phyloP scores from a whole-genome alignment of 1,284 basidiomycete genomes.

The Athelia psychrophila region DNA sequence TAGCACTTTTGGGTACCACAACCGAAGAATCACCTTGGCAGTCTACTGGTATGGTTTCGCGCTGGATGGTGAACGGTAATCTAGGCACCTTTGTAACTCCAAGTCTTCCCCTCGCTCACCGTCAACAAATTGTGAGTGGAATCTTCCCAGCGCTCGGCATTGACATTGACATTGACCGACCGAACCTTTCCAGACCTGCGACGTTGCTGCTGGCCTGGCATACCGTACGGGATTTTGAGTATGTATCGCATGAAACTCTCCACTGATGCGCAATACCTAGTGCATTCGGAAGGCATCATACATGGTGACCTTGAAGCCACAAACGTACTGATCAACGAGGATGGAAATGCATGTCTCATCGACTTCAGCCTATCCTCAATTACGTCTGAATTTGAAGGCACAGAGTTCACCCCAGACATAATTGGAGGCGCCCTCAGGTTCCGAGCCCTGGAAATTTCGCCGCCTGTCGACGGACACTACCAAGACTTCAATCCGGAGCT shows the following conservation, averaged over 20 bases:
- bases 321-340: background rate
- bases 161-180: too few relatives aligned
- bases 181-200: too few relatives aligned
- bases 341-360: background rate
- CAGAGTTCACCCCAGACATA: background rate
- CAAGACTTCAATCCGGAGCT: background rate
- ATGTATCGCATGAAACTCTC: background rate
- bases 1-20: background rate
- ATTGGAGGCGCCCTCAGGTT: background rate
- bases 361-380: background rate
- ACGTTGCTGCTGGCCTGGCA: background rate
- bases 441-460: background rate
- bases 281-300: background rate
- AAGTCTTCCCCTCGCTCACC: too few relatives aligned
- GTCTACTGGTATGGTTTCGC: background rate
- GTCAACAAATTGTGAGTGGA: too few relatives aligned
- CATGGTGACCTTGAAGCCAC: background rate
- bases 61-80: background rate
- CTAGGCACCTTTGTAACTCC: background rate
- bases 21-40: background rate
- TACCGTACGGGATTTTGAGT: background rate
- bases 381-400: background rate
- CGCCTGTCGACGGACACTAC: background rate
- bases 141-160: too few relatives aligned
- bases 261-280: background rate